phyloP scores from a whole-genome alignment of 805 yeast species.

The Metschnikowia dekortorum region DNA sequence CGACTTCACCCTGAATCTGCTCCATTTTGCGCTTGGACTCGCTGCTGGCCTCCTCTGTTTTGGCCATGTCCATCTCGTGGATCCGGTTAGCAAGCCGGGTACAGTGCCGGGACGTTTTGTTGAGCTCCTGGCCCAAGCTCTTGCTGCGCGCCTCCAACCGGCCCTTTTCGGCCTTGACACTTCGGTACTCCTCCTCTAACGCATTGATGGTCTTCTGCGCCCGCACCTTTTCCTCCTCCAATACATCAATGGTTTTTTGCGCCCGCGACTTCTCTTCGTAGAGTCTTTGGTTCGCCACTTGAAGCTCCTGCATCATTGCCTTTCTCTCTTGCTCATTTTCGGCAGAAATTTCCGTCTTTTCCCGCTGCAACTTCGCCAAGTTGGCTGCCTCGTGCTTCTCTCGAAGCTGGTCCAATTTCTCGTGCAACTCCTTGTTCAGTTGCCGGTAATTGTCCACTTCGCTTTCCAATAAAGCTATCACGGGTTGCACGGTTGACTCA shows the following conservation, averaged over 20 bases:
- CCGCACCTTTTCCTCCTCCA: constrained; percentile 23
- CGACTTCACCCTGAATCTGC: constrained; percentile 25
- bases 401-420: constrained; percentile 13
- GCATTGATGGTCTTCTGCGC: constrained; percentile 23
- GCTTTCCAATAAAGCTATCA: constrained; percentile 25
- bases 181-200: constrained; percentile 28
- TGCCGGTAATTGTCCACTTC: constrained; percentile 32
- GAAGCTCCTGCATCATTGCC: constrained; percentile 9
- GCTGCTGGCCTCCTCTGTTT: constrained; percentile 4
- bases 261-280: constrained; percentile 17
- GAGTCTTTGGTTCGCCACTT: constrained; percentile 6
- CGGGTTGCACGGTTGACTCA: constrained; percentile 10
- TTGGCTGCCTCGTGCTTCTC: constrained; percentile 3
- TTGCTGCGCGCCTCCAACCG: constrained; percentile 26
- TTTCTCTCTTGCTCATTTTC: constrained; percentile 4
- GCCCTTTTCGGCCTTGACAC: constrained; percentile 25
- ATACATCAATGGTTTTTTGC: constrained; percentile 20
- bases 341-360: background rate
- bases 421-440: constrained; percentile 22
- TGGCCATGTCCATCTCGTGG: constrained; percentile 14
- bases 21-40: constrained; percentile 15
- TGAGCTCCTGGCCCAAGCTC: constrained; percentile 28
- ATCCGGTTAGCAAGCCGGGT: constrained; percentile 28
- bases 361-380: constrained; percentile 1
- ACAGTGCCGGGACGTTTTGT: constrained; percentile 26